Evolutionary conservation across 345 rosid species (phyloP).

Genomic region (Melaleuca alternifolia): DNA sequence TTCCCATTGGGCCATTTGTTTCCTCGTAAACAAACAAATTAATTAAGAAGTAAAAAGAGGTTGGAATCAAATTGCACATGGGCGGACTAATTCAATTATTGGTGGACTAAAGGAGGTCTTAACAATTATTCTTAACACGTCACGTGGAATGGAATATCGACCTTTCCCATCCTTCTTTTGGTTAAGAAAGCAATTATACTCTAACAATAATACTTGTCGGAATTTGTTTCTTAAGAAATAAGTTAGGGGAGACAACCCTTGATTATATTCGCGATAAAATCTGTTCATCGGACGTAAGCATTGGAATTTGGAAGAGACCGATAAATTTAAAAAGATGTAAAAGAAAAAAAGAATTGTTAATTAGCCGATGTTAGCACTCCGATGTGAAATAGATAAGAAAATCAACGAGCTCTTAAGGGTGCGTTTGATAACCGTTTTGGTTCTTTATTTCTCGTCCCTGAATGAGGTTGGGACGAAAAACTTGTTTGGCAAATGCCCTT

Average conservation of each 20-base stretch:
- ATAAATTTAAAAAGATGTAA: not conserved
- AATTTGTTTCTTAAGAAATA: not conserved
- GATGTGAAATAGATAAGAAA: not conserved
- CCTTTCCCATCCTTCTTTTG: not conserved
- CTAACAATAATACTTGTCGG: not conserved
- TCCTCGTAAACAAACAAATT: not conserved
- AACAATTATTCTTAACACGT: not conserved
- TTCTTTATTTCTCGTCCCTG: no score
- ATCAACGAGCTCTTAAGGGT: not conserved
- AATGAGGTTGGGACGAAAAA: no score
- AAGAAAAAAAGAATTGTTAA: not conserved
- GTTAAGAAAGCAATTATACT: not conserved
- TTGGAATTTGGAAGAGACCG: not conserved
- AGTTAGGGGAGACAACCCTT: not conserved
- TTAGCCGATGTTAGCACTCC: not conserved
- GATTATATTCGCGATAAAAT: not conserved
- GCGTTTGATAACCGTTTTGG: no score
- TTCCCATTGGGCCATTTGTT: not conserved
- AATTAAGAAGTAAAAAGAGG: not conserved
- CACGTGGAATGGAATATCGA: not conserved
- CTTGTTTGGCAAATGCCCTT: no score
- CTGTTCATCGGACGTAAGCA: not conserved
- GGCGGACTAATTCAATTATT: not conserved
- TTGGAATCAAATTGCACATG: not conserved
- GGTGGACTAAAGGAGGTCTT: not conserved